Evolutionary conservation across 495 filamentous ascomycete species (phyloP), one percentile per base, ranked within the genome.

Genomic region (Aspergillus ostianus): DNA sequence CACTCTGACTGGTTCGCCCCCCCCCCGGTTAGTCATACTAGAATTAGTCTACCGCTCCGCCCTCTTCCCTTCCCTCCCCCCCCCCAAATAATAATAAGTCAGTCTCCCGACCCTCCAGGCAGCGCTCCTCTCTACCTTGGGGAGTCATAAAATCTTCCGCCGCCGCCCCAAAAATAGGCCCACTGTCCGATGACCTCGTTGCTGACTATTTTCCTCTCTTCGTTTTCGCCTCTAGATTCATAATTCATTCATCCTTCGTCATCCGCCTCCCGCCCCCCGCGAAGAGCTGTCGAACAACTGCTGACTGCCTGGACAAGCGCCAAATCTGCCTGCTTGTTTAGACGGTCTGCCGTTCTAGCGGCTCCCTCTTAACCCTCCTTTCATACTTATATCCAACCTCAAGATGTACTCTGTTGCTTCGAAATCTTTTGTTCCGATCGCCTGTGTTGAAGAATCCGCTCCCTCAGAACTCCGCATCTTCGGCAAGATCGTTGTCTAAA

Each of bases 361-460:
- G 64, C 60, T 56, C 59, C 53, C 53, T 59, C 57, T 69, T 62
- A 64, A 62, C 56, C 60, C 56, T 53, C 56, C 51, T 47, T 47
- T 47, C 57, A 61, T 56, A 57, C 57, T 50, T 44, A 55, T 47
- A 41, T 50, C 56, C 18, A 52, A 50, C 57, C 59, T 60, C 70
- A 73, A 73, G 61, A 73, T 73, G 70, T 73, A 71, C 70, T 62
- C 51, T 68, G 61, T 63, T 68, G 65, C 50, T 61, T 63, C 57
- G 46, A 62, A 63, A 58, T 57, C 58, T 61, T 23, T 57, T 64
- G 68, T 65, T 68, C 70, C 70, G 70, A 64, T 71, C 67, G 57
- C 63, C 68, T 55, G 59, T 67, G 59, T 70, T 66, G 64, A 61
- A 60, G 62, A 65, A 60, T 68, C 62, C 65, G 52, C 32, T 48